Conservation (phyloP, 2,329 filamentous ascomycete species). For the Claviceps monticola region DNA sequence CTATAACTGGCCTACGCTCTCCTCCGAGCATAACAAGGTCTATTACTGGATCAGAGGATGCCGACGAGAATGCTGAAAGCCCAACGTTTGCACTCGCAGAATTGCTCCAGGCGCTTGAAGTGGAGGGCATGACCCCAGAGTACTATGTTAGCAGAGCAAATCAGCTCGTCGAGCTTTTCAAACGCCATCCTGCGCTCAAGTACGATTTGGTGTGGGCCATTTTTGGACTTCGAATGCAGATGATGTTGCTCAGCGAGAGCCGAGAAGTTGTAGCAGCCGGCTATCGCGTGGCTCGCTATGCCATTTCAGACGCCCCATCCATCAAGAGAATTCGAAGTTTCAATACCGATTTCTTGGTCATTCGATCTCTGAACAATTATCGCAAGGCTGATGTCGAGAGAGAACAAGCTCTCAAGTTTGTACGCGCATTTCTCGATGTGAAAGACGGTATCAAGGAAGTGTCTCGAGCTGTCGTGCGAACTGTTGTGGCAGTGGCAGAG, state of each 20-base stretch:
- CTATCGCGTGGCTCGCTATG: slow-evolving; percentile 85
- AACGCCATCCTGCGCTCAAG: slow-evolving; percentile 80
- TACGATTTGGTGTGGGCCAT: slow-evolving; percentile 95
- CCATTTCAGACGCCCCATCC: slow-evolving; percentile 82
- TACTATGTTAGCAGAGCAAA: slow-evolving; percentile 94
- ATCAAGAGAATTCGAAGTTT: slow-evolving; percentile 75
- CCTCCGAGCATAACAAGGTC: slow-evolving; percentile 42
- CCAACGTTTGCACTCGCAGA: slow-evolving; percentile 86
- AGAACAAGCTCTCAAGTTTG: slow-evolving; percentile 93
- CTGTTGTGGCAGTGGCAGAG: slow-evolving; percentile 82
- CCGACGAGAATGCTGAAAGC: slow-evolving; percentile 62
- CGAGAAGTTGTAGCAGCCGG: slow-evolving; percentile 91
- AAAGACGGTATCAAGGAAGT: slow-evolving; percentile 84
- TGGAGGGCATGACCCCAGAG: slow-evolving; percentile 76
- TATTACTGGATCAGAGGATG: slow-evolving; percentile 47
- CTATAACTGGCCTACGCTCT: slow-evolving; percentile 34
- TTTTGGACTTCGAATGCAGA: slow-evolving; percentile 85
- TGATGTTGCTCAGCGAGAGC: slow-evolving; percentile 90
- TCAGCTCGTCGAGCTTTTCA: slow-evolving; percentile 89
- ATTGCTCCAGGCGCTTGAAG: slow-evolving; percentile 77
- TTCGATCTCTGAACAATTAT: slow-evolving; percentile 83
- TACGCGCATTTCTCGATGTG: slow-evolving; percentile 87
- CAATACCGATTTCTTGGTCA: slow-evolving; percentile 86
- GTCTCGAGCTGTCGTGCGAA: slow-evolving; percentile 73
- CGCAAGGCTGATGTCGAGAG: slow-evolving; percentile 93